These are phyloP conservation scores for Micractinium conductrix DNA, from an alignment of 139 green algal species.

Conservation along the genomic window DNA sequence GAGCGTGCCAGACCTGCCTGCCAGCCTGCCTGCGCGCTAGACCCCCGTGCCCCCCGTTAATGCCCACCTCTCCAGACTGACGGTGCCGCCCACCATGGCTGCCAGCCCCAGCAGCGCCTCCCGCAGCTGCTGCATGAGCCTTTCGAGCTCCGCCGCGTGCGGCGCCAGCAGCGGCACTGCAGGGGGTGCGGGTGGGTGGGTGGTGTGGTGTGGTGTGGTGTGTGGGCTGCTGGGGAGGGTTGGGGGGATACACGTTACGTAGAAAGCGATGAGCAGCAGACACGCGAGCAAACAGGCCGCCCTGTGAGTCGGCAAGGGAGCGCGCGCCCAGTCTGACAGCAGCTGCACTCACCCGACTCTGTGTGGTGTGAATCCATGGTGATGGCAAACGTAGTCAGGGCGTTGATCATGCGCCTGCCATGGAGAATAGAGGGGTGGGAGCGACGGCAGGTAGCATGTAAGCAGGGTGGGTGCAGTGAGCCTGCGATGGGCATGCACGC, in stretches of 20 bases:
- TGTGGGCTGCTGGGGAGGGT: not conserved
- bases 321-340: too few relatives aligned
- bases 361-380: conserved; percentile 26
- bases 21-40: too few relatives aligned
- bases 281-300: too few relatives aligned
- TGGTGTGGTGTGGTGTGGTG: not conserved
- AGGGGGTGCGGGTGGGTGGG: not conserved
- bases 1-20: too few relatives aligned
- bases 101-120: conserved; percentile 26
- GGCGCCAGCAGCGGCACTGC: conserved; percentile 25
- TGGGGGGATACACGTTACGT: not conserved
- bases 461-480: not conserved
- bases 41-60: too few relatives aligned
- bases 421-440: not conserved
- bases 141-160: conserved; percentile 7
- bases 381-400: conserved; percentile 13
- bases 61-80: not conserved
- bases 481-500: not conserved
- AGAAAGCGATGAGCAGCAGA: not conserved
- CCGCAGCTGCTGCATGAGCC: conserved; percentile 5
- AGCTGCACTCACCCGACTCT: not conserved
- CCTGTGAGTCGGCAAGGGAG: not conserved
- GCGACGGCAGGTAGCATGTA: not conserved
- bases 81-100: conserved; percentile 7
- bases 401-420: conserved; percentile 13